Evolutionary conservation across 163 green algal genomes (phyloP).

Genomic region (Coccomyxa subellipsoidea): DNA sequence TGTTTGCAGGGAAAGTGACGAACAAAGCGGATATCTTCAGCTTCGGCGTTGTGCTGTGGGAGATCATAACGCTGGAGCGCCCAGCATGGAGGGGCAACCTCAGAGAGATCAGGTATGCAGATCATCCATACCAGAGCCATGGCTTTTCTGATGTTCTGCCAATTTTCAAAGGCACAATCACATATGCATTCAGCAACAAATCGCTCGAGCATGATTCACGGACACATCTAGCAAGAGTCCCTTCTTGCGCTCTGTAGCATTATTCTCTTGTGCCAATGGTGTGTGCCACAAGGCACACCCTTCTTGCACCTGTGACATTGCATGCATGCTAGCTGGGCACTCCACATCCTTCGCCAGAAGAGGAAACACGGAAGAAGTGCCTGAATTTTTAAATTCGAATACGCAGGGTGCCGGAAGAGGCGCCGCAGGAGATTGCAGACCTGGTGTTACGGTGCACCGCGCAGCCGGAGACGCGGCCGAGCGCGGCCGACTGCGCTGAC

Average conservation of each 20-base stretch:
- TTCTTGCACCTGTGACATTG: no score
- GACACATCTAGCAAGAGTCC: no score
- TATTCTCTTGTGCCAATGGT: background rate
- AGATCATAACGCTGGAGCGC: conserved; percentile 11
- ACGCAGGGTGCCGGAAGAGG: conserved; percentile 19
- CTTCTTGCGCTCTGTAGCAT: no score
- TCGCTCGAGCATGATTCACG: no score
- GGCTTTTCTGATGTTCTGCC: no score
- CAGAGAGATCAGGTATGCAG: background rate
- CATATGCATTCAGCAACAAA: no score
- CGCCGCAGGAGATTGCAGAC: background rate
- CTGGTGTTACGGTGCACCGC: conserved; percentile 7
- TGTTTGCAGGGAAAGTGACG: background rate
- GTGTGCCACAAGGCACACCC: no score
- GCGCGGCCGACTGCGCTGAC: background rate
- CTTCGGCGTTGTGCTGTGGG: conserved; percentile 26
- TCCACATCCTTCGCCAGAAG: background rate
- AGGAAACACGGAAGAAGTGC: background rate
- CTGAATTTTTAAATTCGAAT: no score
- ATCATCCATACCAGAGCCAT: background rate
- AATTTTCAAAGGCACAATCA: no score
- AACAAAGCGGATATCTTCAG: conserved; percentile 24
- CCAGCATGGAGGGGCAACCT: conserved; percentile 6
- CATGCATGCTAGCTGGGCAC: no score
- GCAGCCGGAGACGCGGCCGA: background rate